A percentile compares a stretch with the other conserved stretches of the same genome.
phyloP scores from a whole-genome alignment of 345 rosid species.

The Sisymbrium altissimum region DNA sequence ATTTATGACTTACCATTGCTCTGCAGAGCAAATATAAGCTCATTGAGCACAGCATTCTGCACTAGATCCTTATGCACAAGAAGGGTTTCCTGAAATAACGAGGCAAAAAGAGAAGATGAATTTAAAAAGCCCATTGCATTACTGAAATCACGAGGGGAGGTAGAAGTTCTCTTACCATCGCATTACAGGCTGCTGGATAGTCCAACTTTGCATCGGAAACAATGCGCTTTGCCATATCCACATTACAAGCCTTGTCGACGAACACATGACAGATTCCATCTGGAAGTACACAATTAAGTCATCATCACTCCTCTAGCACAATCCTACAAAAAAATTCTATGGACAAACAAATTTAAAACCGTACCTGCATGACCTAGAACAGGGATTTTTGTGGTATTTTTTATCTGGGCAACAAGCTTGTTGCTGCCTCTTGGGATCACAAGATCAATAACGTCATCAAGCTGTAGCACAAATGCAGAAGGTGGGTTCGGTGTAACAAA shows the following conservation, averaged over 20 bases:
- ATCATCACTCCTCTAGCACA: neutral
- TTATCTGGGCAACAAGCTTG: slow-evolving; percentile 85
- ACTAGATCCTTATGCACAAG: slow-evolving; percentile 90
- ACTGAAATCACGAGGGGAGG: neutral
- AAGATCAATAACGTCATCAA: slow-evolving; percentile 96
- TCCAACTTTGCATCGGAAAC: slow-evolving; percentile 90
- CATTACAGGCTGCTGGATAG: slow-evolving; percentile 97
- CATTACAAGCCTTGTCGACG: slow-evolving; percentile 81
- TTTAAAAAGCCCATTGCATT: neutral
- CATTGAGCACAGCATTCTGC: slow-evolving; percentile 50
- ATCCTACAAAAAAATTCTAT: neutral
- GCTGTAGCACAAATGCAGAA: slow-evolving; percentile 52
- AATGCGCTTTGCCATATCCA: slow-evolving; percentile 76
- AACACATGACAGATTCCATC: slow-evolving; percentile 99
- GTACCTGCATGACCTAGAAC: slow-evolving; percentile 95
- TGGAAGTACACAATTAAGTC: slow-evolving; percentile 24
- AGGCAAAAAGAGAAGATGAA: slow-evolving; percentile 6
- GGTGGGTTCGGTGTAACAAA: slow-evolving; percentile 5
- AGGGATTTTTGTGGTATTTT: slow-evolving; percentile 90
- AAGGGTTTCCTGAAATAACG: slow-evolving; percentile 72
- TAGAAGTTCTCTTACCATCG: slow-evolving; percentile 59
- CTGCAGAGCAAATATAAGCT: slow-evolving; percentile 53
- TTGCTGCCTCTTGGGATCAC: slow-evolving; percentile 99
- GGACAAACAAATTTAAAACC: neutral
- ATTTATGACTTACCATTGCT: slow-evolving; percentile 49